Conservation (phyloP, 352 stramenopile species). For the Phytophthora pseudosyringae region DNA sequence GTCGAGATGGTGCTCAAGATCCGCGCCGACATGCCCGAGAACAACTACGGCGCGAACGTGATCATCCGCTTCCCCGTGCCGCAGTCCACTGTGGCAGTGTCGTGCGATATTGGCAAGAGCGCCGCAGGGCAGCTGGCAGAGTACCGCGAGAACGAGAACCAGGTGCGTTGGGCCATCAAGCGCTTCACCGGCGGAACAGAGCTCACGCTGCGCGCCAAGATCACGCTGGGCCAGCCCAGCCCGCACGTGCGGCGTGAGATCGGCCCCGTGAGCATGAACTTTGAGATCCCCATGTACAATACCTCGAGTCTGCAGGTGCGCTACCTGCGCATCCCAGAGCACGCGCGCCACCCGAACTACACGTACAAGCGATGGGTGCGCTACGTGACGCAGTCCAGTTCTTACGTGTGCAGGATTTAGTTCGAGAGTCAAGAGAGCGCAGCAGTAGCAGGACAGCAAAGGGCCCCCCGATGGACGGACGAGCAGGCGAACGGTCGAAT, state of each 20-base stretch:
- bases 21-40: slow-evolving; percentile 93
- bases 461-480: neutral
- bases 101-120: slow-evolving; percentile 84
- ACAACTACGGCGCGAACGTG: slow-evolving; percentile 97
- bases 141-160: slow-evolving; percentile 95
- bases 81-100: slow-evolving; percentile 82
- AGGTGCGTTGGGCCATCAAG: slow-evolving; percentile 97
- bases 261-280: slow-evolving; percentile 98
- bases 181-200: slow-evolving; percentile 96
- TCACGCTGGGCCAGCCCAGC: slow-evolving; percentile 82
- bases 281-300: slow-evolving; percentile 99
- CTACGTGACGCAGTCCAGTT: slow-evolving; percentile 98
- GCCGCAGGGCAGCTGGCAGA: slow-evolving; percentile 90
- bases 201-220: slow-evolving; percentile 95
- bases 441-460: slow-evolving; percentile 27
- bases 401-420: slow-evolving; percentile 97
- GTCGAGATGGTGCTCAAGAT: slow-evolving; percentile 94
- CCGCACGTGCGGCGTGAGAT: slow-evolving; percentile 93
- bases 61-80: slow-evolving; percentile 95
- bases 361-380: slow-evolving; percentile 99
- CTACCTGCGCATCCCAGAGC: slow-evolving; percentile 98
- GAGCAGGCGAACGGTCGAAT: slow-evolving; percentile 4
- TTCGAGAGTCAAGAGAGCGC: slow-evolving; percentile 13
- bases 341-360: slow-evolving; percentile 95
- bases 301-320: slow-evolving; percentile 98